Percentiles rank a stretch among this genome's conserved stretches.
phyloP scores from a whole-genome alignment of 1,284 basidiomycete species.

The Cutaneotrichosporon cavernicola region DNA sequence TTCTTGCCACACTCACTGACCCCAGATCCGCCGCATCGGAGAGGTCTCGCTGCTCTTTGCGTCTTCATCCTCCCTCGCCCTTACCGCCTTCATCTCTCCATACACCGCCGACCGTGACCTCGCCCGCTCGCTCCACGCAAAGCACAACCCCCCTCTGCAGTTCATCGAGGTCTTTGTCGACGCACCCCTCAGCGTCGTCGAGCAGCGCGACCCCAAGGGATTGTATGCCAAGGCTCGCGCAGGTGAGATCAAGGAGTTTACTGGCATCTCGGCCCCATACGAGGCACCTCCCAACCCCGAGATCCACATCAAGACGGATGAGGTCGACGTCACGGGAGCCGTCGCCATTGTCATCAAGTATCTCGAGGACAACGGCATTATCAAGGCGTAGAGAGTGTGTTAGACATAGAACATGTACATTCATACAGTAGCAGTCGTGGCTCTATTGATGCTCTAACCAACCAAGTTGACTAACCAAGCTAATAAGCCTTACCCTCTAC shows the following conservation, averaged over 20 bases:
- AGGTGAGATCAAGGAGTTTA: slow-evolving; percentile 84
- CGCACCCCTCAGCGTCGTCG: slow-evolving; percentile 83
- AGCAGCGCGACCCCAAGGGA: slow-evolving; percentile 93
- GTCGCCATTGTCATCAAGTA: slow-evolving; percentile 81
- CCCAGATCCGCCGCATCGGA: slow-evolving; percentile 82
- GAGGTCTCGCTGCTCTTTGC: slow-evolving; percentile 96
- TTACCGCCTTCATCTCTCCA: slow-evolving; percentile 99
- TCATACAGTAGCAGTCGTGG: slow-evolving; percentile 3
- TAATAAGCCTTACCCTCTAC: neutral
- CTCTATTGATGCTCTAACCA: neutral
- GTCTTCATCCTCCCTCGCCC: slow-evolving; percentile 76
- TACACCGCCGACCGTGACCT: slow-evolving; percentile 82
- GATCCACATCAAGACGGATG: slow-evolving; percentile 87
- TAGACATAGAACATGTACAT: slow-evolving; percentile 16
- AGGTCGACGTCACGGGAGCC: slow-evolving; percentile 73
- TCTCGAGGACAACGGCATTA: slow-evolving; percentile 61
- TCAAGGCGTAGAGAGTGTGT: slow-evolving; percentile 28
- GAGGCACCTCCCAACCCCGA: slow-evolving; percentile 84
- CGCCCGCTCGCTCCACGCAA: slow-evolving; percentile 79
- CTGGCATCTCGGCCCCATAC: slow-evolving; percentile 95
- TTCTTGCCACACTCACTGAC: neutral
- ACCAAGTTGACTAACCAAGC: neutral
- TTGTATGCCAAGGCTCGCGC: slow-evolving; percentile 95
- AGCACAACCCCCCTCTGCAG: slow-evolving; percentile 60
- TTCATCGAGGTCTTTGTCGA: slow-evolving; percentile 97